Base-by-base conservation (phyloP, 768 basidiomycete species). In the Tricholoma sp. region DNA sequence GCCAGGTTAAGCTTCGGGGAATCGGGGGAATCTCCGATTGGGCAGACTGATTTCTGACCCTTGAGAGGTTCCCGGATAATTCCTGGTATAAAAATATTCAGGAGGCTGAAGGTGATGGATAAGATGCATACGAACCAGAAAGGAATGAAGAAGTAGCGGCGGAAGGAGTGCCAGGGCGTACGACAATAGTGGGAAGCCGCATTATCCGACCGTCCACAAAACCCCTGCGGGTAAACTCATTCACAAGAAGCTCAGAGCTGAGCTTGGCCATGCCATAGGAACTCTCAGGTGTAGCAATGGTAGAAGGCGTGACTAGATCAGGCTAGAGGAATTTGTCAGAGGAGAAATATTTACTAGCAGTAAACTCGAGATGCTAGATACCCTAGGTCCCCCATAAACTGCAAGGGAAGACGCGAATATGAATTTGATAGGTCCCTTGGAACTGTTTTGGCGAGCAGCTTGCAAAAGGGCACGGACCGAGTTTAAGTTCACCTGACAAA, bases 181-280 rank as follows among this genome's bases (percentile, higher is more conserved):
- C 79, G 52, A 78, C 77, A 57, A 85, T 78, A 3, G 84, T 84
- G 5, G 84, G 84, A 2, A 84, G 73, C 45, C 83, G 81, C 29
- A 85, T 67, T 60, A 84, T 80, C 33, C 82, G 77, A 17, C 82
- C 84, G 60, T 84, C 81, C 42, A 84, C 65, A 58, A 80, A 81
- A 9, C 81, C 81, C 20, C 82, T 70, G 36, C 84, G 76, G 9
- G 80, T 72, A 65, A 80, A 85, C 62, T 85, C 83, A 70, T 82
- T 84, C 53, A 84, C 73, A 52, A 83, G 68, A 33, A 82, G 67
- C 67, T 85, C 84, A 11, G 76, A 74, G 15, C 76, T 72, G 57
- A 83, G 75, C 62, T 84, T 84, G 8, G 71, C 79, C 65, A 76
- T 75, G n/a, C 83, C 83, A 59, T 83, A 83, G 11, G 81, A 76